Percentiles rank a stretch among this genome's conserved stretches.
phyloP scores from a whole-genome alignment of 1,284 basidiomycete species.

The Cystobasidium sp. region DNA sequence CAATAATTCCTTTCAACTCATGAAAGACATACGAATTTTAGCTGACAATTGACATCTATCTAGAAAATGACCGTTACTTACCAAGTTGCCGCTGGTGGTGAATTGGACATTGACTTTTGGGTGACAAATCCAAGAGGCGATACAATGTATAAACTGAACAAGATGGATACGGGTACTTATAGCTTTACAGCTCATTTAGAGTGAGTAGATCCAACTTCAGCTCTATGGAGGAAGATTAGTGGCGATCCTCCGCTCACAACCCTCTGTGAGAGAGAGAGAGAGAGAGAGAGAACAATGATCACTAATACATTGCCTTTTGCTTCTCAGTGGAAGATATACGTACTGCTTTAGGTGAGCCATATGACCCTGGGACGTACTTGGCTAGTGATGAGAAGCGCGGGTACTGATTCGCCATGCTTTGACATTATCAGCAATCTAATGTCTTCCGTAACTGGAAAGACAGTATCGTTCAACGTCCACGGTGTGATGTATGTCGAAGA shows the following conservation, averaged over 20 bases:
- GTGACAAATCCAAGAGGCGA: slow-evolving; percentile 72
- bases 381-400: neutral
- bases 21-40: neutral
- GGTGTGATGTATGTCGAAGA: slow-evolving; percentile 91
- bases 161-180: slow-evolving; percentile 85
- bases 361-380: neutral
- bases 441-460: slow-evolving; percentile 91
- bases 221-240: neutral
- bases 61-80: slow-evolving; percentile 97
- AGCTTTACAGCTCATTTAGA: slow-evolving; percentile 83
- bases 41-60: neutral
- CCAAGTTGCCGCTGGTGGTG: slow-evolving; percentile 95
- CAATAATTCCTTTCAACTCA: neutral
- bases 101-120: slow-evolving; percentile 96
- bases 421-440: slow-evolving; percentile 78
- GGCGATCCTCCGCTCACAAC: no score
- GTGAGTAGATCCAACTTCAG: neutral
- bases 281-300: neutral
- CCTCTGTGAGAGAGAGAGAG: no score
- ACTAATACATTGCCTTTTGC: neutral
- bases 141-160: slow-evolving; percentile 76
- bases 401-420: neutral
- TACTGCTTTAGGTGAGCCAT: slow-evolving; percentile 74
- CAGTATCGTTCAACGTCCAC: slow-evolving; percentile 97
- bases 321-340: slow-evolving; percentile 71